Conservation (phyloP, 495 filamentous ascomycete species). For the Trichoderma parareesei region DNA sequence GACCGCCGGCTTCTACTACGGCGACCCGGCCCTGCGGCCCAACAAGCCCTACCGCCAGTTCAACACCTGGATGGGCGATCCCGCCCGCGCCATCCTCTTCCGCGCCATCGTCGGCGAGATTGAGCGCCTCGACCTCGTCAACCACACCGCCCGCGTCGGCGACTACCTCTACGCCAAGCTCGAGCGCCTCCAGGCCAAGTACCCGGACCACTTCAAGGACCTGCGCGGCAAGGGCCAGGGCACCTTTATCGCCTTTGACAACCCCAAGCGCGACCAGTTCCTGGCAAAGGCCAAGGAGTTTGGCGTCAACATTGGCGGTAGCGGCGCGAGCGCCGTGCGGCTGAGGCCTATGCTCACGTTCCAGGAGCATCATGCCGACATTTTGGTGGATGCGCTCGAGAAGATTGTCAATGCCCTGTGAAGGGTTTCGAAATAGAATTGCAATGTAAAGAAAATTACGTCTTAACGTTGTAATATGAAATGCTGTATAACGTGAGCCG, state of each 20-base stretch:
- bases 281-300: constrained; percentile 70
- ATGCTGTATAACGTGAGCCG: too few relatives aligned
- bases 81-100: constrained; percentile 83
- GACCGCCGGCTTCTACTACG: constrained; percentile 94
- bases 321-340: constrained; percentile 70
- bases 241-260: constrained; percentile 96
- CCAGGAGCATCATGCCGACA: constrained; percentile 78
- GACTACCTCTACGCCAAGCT: constrained; percentile 74
- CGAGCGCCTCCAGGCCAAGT: constrained; percentile 58
- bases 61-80: constrained; percentile 99
- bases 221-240: constrained; percentile 89
- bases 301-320: constrained; percentile 91
- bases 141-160: constrained; percentile 72
- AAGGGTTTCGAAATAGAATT: not conserved
- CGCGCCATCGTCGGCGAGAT: constrained; percentile 87
- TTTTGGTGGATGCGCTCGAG: constrained; percentile 52
- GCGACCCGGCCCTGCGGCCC: constrained; percentile 77
- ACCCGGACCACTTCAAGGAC: constrained; percentile 80
- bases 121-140: constrained; percentile 68
- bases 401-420: constrained; percentile 54
- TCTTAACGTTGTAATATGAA: too few relatives aligned
- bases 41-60: constrained; percentile 99
- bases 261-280: constrained; percentile 75
- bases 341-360: constrained; percentile 95
- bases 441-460: not conserved